phyloP scores from a whole-genome alignment of 176 grass and related monocot species.

The Pontederia paniculata region DNA sequence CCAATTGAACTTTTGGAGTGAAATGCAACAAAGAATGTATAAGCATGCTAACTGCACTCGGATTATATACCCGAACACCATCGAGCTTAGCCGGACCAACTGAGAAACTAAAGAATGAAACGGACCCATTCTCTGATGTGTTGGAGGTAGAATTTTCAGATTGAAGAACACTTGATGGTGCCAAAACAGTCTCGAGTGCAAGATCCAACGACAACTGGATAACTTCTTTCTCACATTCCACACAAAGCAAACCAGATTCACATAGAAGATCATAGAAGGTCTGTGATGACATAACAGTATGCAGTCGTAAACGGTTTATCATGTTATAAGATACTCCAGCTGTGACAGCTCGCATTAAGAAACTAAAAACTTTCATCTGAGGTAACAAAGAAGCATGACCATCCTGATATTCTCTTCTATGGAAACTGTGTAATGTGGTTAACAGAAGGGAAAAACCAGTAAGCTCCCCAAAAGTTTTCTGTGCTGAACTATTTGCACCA shows the following conservation, averaged over 20 bases:
- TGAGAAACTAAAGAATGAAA: constrained; percentile 49
- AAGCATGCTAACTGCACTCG: constrained; percentile 69
- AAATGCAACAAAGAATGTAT: constrained; percentile 76
- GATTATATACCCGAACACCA: constrained; percentile 74
- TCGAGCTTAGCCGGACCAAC: constrained; percentile 84
- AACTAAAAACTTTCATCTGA: constrained; percentile 77
- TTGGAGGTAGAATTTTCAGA: constrained; percentile 42
- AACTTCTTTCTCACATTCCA: constrained; percentile 90
- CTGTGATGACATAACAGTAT: constrained; percentile 69
- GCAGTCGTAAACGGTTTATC: constrained; percentile 82
- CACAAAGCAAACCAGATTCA: constrained; percentile 84
- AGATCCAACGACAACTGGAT: constrained; percentile 93
- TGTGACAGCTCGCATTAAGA: constrained; percentile 76
- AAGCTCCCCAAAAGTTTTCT: constrained; percentile 90
- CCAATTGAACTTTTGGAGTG: constrained; percentile 90
- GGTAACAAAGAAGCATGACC: constrained; percentile 37
- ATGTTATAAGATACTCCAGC: constrained; percentile 84
- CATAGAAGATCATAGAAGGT: constrained; percentile 96
- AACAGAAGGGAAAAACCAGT: constrained; percentile 95
- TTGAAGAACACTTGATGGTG: constrained; percentile 56
- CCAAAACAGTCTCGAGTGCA: constrained; percentile 89
- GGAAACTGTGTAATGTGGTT: constrained; percentile 81
- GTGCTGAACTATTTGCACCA: constrained; percentile 71
- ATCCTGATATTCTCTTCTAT: constrained; percentile 40
- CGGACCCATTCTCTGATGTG: constrained; percentile 33